phyloP scores from a whole-genome alignment of 768 basidiomycete species.

The Kwoniella bestiolae region DNA sequence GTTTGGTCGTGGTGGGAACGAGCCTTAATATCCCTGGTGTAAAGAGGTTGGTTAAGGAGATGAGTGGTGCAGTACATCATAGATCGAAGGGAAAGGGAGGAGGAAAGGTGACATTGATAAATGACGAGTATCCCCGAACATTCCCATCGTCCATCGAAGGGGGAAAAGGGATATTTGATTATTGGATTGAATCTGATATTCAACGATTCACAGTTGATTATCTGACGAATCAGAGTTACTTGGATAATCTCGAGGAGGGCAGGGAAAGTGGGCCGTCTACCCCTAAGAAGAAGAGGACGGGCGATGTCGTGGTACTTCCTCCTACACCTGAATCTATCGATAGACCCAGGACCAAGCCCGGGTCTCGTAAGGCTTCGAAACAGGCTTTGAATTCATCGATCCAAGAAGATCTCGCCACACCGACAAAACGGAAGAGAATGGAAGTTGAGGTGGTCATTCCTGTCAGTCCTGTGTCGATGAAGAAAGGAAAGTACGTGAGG shows the following conservation, averaged over 20 bases:
- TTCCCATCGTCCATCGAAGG: constrained; percentile 70
- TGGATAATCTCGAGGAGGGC: background rate
- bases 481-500: too few species aligned
- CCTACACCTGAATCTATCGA: constrained; percentile 22
- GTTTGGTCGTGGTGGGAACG: constrained; percentile 87
- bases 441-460: too few species aligned
- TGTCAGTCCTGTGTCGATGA: too few species aligned
- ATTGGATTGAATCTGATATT: constrained; percentile 85
- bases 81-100: background rate
- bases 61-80: constrained; percentile 69
- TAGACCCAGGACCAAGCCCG: too few species aligned
- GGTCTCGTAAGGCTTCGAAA: background rate
- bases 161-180: constrained; percentile 89
- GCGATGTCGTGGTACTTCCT: constrained; percentile 8
- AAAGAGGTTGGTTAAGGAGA: constrained; percentile 83
- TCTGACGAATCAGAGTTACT: constrained; percentile 27
- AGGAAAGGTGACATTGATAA: constrained; percentile 68
- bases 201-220: constrained; percentile 71
- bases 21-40: constrained; percentile 87
- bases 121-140: constrained; percentile 76
- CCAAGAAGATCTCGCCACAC: too few species aligned
- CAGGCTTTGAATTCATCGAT: too few species aligned
- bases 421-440: too few species aligned
- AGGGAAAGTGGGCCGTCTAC: background rate
- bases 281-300: constrained; percentile 12